Evolutionary conservation across 352 stramenopile genomes (phyloP), one percentile per base, ranked within the genome.

Genomic region (Globisporangium irregulare): DNA sequence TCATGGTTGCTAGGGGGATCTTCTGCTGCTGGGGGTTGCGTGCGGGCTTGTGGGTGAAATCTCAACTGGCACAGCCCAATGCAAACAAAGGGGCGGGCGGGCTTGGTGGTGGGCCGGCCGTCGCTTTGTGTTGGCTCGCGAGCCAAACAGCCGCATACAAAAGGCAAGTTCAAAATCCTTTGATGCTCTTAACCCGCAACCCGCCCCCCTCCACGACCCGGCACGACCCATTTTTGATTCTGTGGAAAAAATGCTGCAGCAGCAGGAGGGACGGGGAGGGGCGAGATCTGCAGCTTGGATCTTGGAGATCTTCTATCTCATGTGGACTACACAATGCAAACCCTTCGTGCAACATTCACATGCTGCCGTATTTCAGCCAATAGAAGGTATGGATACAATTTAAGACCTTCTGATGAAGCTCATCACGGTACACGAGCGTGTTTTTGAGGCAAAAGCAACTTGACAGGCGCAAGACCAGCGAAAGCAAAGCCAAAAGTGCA

Each of bases 1-100:
- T 81, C 84, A 93, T 93, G 59, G 24, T 89, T 57, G 54, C 38
- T 69, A 32, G 29, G 29, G 41, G 20, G 41, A 64, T 64, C 59
- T 64, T 64, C 25, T 38, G 29, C 29, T 18, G 54, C 9, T 38
- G 24, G 22, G 15, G 29, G 46, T 25, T 71, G 12, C 27, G 25
- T 62, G 24, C 1, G 57, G 34, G 55, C 20, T 60, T 56, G 62
- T 73, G 38, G 25, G 34, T 34, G 63, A 70, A 68, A 62, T 71
- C 67, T 73, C 76, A 71, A 77, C 59, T 73, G 73, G 38, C 34
- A 48, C 58, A 50, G 18, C 43, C n/a, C n/a, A n/a, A 50, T 24
- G 64, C 59, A 34, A 32, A 32, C 10, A 62, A 57, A 72, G 46
- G 50, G 32, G 34, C 41, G 60, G 18, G 9, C 54, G 65, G 48